Evolutionary conservation across 1,139 yeast species (phyloP), one percentile per base, ranked within the genome.

Genomic region (Yamadazyma dendronema): DNA sequence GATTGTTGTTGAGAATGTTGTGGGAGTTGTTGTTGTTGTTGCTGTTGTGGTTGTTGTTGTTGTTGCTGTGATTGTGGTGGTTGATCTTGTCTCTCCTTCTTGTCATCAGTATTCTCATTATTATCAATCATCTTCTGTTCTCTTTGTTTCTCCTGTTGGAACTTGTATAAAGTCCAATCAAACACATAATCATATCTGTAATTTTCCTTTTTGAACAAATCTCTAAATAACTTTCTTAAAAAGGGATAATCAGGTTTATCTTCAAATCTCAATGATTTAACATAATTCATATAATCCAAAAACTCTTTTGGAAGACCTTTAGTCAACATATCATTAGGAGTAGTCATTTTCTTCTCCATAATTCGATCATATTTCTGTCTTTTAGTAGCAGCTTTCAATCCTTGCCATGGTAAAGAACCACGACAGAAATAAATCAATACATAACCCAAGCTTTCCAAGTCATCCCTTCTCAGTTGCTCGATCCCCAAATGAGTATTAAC

Each of bases 381-480:
- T 70, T 92, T 92, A 13, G 97, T 89, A 32, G 92, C 95, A 24
- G 98, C 98, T 62, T 89, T 89, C 54, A 92, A 78, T 11, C 98
- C 98, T 67, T 92, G 98, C 98, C 98, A 92, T 37, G 98, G 98
- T 56, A 92, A 73, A 16, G 94, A 86, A 28, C 98, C 98, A 46
- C 96, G 80, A 61, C 95, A 82, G 61, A 92, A 92, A 66, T 92
- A 92, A 54, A 92, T 88, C 56, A 92, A 79, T 31, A 92, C 97
- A 61, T 92, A 92, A 29, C 97, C 97, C 61, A 92, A 76, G 48
- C 95, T 83, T 66, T 92, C 98, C 65, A 92, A 78, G 62, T 92
- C 98, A 62, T 92, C 98, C 60, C 98, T 79, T 65, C 98, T 82
- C 44, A 89, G 82, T 64, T 92, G 98, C 63, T 92, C 98, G 52